Conservation (phyloP, 1,284 basidiomycete species). For the Omphalotus olearius region DNA sequence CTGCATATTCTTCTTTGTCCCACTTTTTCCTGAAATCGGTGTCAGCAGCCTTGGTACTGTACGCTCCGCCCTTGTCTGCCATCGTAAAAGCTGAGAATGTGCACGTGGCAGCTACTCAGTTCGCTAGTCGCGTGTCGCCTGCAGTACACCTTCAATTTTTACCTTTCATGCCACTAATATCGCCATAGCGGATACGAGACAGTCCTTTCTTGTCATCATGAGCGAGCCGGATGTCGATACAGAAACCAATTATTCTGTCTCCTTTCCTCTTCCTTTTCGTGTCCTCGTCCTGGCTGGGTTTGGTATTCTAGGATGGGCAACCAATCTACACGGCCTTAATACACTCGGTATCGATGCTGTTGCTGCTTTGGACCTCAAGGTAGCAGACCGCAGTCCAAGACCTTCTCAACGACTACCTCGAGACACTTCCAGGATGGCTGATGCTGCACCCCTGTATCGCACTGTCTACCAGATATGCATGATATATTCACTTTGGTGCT, state of each 20-base stretch:
- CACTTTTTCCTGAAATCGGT: slow-evolving; percentile 82
- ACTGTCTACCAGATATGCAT: slow-evolving; percentile 68
- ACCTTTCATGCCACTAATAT: slow-evolving; percentile 19
- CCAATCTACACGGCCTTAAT: slow-evolving; percentile 82
- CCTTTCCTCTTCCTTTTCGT: slow-evolving; percentile 80
- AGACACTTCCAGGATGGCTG: slow-evolving; percentile 28
- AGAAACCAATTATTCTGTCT: slow-evolving; percentile 46
- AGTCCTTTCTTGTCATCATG: slow-evolving; percentile 28
- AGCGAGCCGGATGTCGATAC: slow-evolving; percentile 23
- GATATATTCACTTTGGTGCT: slow-evolving; percentile 55
- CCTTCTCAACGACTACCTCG: slow-evolving; percentile 24
- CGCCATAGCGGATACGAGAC: slow-evolving; percentile 1
- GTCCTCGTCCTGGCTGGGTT: slow-evolving; percentile 69
- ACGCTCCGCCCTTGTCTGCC: slow-evolving; percentile 60
- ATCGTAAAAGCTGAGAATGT: slow-evolving; percentile 29
- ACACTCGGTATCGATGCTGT: slow-evolving; percentile 72
- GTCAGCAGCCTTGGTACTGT: slow-evolving; percentile 58
- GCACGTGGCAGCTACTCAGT: slow-evolving; percentile 11
- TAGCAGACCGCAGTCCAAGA: slow-evolving; percentile 24
- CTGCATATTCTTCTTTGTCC: slow-evolving; percentile 83
- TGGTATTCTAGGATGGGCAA: slow-evolving; percentile 78
- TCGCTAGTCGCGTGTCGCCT: background rate
- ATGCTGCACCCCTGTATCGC: slow-evolving; percentile 40
- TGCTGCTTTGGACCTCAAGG: slow-evolving; percentile 60
- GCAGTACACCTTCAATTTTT: background rate